Evolutionary conservation across 2,329 filamentous ascomycete species (phyloP).

Genomic region (Sclerotinia borealis): DNA sequence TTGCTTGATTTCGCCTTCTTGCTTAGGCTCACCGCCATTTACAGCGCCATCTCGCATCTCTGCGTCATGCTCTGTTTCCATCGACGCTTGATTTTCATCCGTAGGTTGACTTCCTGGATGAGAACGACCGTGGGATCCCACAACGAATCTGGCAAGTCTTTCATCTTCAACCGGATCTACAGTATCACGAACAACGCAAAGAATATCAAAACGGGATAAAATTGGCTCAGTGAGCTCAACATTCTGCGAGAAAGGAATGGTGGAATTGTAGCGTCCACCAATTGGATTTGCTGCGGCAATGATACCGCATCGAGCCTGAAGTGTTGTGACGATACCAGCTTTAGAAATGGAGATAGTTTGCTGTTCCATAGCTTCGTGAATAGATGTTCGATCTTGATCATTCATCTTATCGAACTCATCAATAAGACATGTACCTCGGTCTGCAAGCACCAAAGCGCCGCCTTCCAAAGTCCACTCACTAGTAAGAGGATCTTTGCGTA

Average conservation of each 20-base stretch:
- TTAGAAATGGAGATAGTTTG: constrained; percentile 99
- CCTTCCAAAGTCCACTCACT: constrained; percentile 97
- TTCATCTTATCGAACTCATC: constrained; percentile 99
- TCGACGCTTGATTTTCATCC: constrained; percentile 44
- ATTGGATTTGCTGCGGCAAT: constrained; percentile 96
- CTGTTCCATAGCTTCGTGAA: constrained; percentile 99
- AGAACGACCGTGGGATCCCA: constrained; percentile 86
- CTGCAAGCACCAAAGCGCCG: constrained; percentile 88
- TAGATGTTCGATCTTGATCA: constrained; percentile 94
- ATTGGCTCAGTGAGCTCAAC: constrained; percentile 97
- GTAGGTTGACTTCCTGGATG: constrained; percentile 57
- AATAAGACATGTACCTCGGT: constrained; percentile 91
- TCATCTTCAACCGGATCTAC: constrained; percentile 92
- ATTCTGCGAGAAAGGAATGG: constrained; percentile 91
- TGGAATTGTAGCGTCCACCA: constrained; percentile 93
- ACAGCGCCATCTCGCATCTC: constrained; percentile 36
- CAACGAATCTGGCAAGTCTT: constrained; percentile 87
- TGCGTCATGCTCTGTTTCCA: constrained; percentile 58
- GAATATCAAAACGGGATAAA: constrained; percentile 93
- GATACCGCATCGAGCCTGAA: constrained; percentile 93
- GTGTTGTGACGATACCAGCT: constrained; percentile 93
- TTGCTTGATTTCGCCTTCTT: constrained; percentile 75
- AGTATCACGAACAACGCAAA: constrained; percentile 92
- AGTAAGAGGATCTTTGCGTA: constrained; percentile 89
- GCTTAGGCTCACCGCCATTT: constrained; percentile 42